Evolutionary conservation across 345 rosid genomes (phyloP), one percentile per base, ranked within the genome.

Genomic region (Linum usitatissimum): DNA sequence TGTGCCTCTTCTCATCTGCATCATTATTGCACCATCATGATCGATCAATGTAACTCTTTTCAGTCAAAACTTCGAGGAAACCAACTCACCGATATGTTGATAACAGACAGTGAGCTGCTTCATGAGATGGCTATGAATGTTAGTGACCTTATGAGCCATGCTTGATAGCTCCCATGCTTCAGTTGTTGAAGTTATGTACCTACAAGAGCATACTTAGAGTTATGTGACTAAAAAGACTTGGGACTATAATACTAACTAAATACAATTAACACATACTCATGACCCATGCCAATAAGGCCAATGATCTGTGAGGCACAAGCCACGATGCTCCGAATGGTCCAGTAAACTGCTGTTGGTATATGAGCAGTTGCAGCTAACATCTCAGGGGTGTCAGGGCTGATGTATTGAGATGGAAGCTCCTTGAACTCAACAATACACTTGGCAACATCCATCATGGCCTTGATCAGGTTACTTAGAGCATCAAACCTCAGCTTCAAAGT

Each of bases 81-180:
- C 13, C 19, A 53, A 59, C 66, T 68, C 39, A 76, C 85, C 82
- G 14, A 81, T 78, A 53, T 69, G 74, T 17, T 69, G 73, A 61
- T 67, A 42, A 66, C 85, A 81, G 45, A 63, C 31, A 20, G 57
- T 30, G 31, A 81, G 75, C 62, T 76, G 85, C 66, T 57, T 66
- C 76, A 36, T 57, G 38, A 81, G 82, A 69, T 73, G 85, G 57
- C 64, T 68, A n/a, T 73, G 71, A 40, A 81, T 78, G 65, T 69
- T 78, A 42, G 53, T 53, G 64, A 79, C 64, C 66, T 79, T 79
- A 57, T 79, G 77, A 18, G 79, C 70, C 77, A 77, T 67, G 70
- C 81, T 77, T 30, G 84, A 80, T 18, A 77, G 56, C 61, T 80
- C 84, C 84, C 84, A 80, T 60, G 76, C 72, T 64, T 80, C 81